These are phyloP conservation scores for Posidonia australis DNA, from an alignment of 106 monocot genomes.

Conservation along the genomic window DNA sequence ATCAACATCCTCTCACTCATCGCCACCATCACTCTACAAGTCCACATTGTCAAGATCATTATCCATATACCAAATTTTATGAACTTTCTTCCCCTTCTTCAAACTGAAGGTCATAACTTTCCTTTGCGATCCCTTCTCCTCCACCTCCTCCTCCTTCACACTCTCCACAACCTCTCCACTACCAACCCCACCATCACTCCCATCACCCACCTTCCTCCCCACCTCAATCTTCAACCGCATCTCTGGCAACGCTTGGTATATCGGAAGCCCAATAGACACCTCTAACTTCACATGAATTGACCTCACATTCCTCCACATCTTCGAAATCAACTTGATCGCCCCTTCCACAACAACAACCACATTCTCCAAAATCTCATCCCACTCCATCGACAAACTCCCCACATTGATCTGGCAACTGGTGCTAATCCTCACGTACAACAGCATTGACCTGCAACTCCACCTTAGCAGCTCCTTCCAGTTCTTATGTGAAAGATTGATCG, in stretches of 20 bases:
- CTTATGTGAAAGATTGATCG: constrained; percentile 10
- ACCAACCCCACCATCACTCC: not conserved
- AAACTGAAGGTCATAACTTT: not conserved
- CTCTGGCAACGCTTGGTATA: constrained; percentile 20
- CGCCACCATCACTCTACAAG: not conserved
- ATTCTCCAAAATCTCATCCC: constrained; percentile 25
- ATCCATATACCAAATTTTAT: constrained; percentile 18
- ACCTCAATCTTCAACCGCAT: constrained; percentile 21
- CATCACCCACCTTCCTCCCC: not conserved
- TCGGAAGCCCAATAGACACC: constrained; percentile 17
- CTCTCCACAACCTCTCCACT: not conserved
- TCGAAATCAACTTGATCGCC: constrained; percentile 1
- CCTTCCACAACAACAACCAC: constrained; percentile 16
- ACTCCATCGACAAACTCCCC: constrained; percentile 15
- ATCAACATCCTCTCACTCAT: not conserved
- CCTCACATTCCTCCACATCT: constrained; percentile 19
- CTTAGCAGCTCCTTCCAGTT: constrained; percentile 13
- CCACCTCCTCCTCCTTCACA: not conserved
- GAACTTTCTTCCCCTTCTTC: constrained; percentile 4
- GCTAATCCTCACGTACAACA: constrained; percentile 16
- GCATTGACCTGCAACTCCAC: constrained; percentile 5
- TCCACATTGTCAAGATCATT: not conserved
- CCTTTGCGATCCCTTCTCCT: not conserved
- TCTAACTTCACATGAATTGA: constrained; percentile 15
- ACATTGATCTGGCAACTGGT: constrained; percentile 20